Base-by-base conservation (phyloP, 2,329 filamentous ascomycete species). In the Xylariaceae sp. region DNA sequence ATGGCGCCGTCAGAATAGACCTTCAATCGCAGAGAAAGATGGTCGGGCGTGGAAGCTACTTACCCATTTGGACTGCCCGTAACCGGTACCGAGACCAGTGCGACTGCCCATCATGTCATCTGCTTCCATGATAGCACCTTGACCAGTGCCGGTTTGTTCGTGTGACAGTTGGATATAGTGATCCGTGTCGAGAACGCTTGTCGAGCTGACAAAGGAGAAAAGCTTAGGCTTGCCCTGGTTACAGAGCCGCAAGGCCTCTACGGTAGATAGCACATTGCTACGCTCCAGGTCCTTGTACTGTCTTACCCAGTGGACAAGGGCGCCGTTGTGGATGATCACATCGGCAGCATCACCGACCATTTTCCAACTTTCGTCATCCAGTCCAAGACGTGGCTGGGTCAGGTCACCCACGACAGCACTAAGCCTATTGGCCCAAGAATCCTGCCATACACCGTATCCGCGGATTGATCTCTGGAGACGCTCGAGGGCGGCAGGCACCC, bases 31-130 rank as follows among this genome's bases (percentile, higher is more conserved):
- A 27, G 22, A 27, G 22, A 27, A 27, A 27, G 22, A 7, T 7
- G 22, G 22, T 27, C 22, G 4, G 22, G 22, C 22, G 7, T 7
- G 7, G 22, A 27, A 7, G 22, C 22, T 27, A 27, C 22, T 27
- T 27, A 27, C 42, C 90, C 90, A 96, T 72, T 97, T 96, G 57
- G 82, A 83, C 68, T 96, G 91, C 2, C 92, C 91, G 62, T 96
- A 96, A 5, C 92, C 91, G 1, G 89, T 96, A 36, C 83, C 83
- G 1, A 96, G 81, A 31, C 89, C 89, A 45, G 75, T 83, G 36
- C 83, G 78, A 62, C 88, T 91, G 46, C 90, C 89, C 58, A 81
- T 74, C 54, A 96, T 76, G 57, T 92, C 84, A 64, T 96, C 91
- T 0, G 76, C 76, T 67, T 96, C 92, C 17, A 77, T 74, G 14